Evolutionary conservation across 2,329 filamentous ascomycete genomes (phyloP).

Genomic region (Penicillium sp.): DNA sequence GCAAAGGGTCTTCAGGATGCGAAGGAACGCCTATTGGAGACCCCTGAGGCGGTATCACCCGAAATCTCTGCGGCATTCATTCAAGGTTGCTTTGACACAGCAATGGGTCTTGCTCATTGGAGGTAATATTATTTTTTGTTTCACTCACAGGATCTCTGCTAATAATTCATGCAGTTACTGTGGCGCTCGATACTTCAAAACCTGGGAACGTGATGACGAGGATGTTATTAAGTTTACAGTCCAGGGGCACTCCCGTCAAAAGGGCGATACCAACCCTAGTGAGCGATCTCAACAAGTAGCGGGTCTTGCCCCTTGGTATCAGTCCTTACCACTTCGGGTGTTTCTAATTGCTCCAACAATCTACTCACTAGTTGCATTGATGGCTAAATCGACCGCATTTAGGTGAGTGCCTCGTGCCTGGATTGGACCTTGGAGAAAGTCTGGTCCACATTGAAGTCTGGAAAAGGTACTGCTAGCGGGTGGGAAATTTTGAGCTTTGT

Average conservation of each 20-base stretch:
- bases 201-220: not conserved
- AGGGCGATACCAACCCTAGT: not conserved
- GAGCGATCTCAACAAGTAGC: not conserved
- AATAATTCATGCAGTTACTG: not conserved
- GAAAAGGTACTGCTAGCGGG: too few relatives aligned
- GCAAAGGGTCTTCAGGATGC: not conserved
- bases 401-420: not conserved
- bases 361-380: not conserved
- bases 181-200: conserved; percentile 3
- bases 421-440: not conserved
- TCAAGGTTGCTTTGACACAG: not conserved
- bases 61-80: not conserved
- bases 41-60: not conserved
- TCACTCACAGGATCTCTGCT: not conserved
- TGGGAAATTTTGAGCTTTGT: not conserved
- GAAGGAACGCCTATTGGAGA: not conserved
- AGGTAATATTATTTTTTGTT: not conserved
- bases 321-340: not conserved
- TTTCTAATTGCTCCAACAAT: not conserved
- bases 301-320: not conserved
- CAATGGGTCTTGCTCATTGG: conserved; percentile 6
- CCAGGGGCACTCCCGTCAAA: not conserved
- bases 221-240: not conserved
- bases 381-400: not conserved
- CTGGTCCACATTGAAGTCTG: not conserved